phyloP scores from a whole-genome alignment of 306 rosid species.

The Chamaecrista fasciculata region DNA sequence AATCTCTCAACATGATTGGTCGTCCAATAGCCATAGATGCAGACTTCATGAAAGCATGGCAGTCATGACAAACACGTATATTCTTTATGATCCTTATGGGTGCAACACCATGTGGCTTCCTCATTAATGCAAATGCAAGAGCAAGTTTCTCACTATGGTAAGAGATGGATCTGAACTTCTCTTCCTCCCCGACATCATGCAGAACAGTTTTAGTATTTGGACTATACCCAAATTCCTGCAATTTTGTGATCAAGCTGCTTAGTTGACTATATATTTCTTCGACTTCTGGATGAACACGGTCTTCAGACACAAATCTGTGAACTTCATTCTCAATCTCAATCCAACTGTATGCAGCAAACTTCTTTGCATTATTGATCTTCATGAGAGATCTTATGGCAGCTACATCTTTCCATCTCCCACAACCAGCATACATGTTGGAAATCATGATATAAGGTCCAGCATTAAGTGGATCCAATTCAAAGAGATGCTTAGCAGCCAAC shows the following conservation, averaged over 20 bases:
- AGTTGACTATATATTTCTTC: conserved; percentile 36
- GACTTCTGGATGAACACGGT: conserved; percentile 37
- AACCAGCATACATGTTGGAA: conserved; percentile 52
- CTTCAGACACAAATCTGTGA: conserved; percentile 49
- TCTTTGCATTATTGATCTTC: conserved; percentile 42
- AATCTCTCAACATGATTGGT: conserved; percentile 47
- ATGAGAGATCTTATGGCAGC: conserved; percentile 41
- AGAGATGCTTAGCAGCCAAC: conserved; percentile 42
- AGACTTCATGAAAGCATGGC: conserved; percentile 50
- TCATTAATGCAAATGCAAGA: conserved; percentile 44
- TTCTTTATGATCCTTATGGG: conserved; percentile 54
- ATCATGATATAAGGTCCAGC: conserved; percentile 51
- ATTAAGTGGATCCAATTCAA: conserved; percentile 43
- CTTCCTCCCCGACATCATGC: conserved; percentile 51
- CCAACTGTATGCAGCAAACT: conserved; percentile 53
- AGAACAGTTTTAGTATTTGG: conserved; percentile 44
- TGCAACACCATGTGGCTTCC: conserved; percentile 36
- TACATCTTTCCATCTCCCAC: conserved; percentile 50
- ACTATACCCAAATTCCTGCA: conserved; percentile 44
- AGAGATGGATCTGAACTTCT: conserved; percentile 48
- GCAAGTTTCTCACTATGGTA: conserved; percentile 59
- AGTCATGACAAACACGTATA: conserved; percentile 49
- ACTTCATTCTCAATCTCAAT: conserved; percentile 42
- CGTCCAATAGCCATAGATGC: conserved; percentile 34
- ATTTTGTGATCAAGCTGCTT: conserved; percentile 28